phyloP scores from a whole-genome alignment of 495 filamentous ascomycete genomes.

The Lentithecium fluviatile region DNA sequence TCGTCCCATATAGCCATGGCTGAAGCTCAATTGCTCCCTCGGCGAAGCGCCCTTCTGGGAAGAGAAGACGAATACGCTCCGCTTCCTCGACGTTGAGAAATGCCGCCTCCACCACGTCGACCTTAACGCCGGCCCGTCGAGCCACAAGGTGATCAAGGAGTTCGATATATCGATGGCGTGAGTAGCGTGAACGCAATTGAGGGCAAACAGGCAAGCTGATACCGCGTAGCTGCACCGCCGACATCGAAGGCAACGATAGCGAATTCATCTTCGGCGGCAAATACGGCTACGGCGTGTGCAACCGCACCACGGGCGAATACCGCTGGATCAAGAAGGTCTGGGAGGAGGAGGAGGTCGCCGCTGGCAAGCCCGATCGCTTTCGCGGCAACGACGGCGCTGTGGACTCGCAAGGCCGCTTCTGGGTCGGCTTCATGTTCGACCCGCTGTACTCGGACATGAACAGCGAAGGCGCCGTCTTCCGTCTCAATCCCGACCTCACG shows the following conservation, averaged over 20 bases:
- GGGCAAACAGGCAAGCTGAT: neutral
- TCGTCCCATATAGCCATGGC: constrained; percentile 59
- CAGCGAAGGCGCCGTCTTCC: constrained; percentile 57
- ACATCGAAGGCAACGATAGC: constrained; percentile 69
- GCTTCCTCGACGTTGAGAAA: constrained; percentile 88
- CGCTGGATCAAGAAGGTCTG: constrained; percentile 62
- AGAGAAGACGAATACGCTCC: constrained; percentile 63
- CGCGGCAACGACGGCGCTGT: constrained; percentile 79
- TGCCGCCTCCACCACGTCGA: constrained; percentile 72
- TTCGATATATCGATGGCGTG: constrained; percentile 65
- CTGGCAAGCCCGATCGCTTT: constrained; percentile 44
- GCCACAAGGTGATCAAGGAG: constrained; percentile 60
- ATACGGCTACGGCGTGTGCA: constrained; percentile 71
- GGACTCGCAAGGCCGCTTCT: constrained; percentile 79
- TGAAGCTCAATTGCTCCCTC: constrained; percentile 68
- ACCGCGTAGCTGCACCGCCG: constrained; percentile 65
- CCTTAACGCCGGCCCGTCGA: constrained; percentile 60
- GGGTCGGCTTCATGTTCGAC: constrained; percentile 89
- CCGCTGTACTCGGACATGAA: constrained; percentile 33
- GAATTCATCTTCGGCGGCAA: constrained; percentile 78
- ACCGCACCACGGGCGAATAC: constrained; percentile 63
- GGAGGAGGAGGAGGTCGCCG: constrained; percentile 48
- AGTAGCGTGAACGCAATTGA: neutral
- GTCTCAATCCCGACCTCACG: constrained; percentile 60
- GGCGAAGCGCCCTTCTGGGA: constrained; percentile 87